Base-by-base conservation (phyloP, 1,284 basidiomycete species). In the Pascua guehoae region DNA sequence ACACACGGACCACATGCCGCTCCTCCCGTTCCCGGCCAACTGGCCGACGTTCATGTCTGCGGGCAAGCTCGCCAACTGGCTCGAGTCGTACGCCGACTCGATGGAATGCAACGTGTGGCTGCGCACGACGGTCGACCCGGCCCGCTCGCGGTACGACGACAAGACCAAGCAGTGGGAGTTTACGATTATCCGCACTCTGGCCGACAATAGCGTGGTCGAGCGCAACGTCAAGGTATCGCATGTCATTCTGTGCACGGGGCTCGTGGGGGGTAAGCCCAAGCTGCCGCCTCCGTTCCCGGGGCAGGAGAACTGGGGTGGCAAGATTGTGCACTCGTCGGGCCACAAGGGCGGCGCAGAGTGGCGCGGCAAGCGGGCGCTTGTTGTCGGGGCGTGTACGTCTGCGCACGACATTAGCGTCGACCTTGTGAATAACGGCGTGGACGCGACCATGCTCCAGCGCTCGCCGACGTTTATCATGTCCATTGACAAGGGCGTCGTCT, bases 51-150 rank as follows among this genome's bases (percentile, higher is more conserved):
- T 58, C 61, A 71, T 64, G 17, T 67, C 67, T 15, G 71, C 66
- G 14, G 72, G 71, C 46, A 76, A 86, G 82, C 79, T 88, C 12
- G 86, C 83, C 0, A 82, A 85, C 65, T 88, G 85, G 83, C 78
- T 88, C 8, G 85, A 88, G 69, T 76, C 75, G 36, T 88, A 87
- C 69, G 86, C 84, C 4, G 80, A 85, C 43, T 71, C 81, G 1
- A 77, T 88, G 65, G 86, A 88, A 63, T 70, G 88, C 43, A 83
- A 85, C 70, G 79, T 85, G 24, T 88, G 86, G 86, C 83, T 82
- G 1, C 81, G 82, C 8, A 79, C 83, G 0, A 80, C 70, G 4
- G 77, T 85, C 10, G 78, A 70, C 41, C 68, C 70, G 2, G 18
- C 68, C 2, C 70, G 70, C n/a, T 79, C 81, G 4, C 63, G 69